A percentile compares a stretch with the other conserved stretches of the same genome.
phyloP scores from a whole-genome alignment of 2,329 filamentous ascomycete species.

The Falciphora oryzae region DNA sequence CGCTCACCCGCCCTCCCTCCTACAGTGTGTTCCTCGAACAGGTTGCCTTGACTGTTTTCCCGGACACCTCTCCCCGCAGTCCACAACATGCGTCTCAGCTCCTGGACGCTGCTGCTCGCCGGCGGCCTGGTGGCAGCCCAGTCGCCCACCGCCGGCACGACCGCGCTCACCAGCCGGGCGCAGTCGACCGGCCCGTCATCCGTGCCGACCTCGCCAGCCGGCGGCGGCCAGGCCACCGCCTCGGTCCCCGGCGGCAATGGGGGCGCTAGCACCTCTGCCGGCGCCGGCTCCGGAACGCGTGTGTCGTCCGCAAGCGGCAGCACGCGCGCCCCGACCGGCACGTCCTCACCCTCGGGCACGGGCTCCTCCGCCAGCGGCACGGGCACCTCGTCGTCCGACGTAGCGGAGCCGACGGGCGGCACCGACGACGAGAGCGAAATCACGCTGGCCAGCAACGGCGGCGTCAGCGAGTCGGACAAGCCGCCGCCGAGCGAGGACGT shows the following conservation, averaged over 20 bases:
- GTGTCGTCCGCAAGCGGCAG: background rate
- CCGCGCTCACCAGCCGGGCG: background rate
- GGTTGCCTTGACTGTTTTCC: background rate
- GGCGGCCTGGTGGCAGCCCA: background rate
- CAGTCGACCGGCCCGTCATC: background rate
- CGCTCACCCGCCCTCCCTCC: background rate
- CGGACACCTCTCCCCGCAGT: background rate
- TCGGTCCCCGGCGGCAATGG: background rate
- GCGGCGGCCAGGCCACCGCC: background rate
- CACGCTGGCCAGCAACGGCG: background rate
- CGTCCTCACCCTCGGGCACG: background rate
- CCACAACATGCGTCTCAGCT: background rate
- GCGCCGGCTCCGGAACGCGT: background rate
- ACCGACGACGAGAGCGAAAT: background rate
- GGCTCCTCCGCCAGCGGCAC: background rate
- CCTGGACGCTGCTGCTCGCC: background rate
- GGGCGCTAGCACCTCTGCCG: background rate
- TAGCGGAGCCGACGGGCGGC: background rate
- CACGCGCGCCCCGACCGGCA: background rate
- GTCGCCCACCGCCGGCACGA: background rate
- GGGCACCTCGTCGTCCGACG: background rate
- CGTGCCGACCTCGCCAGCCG: background rate
- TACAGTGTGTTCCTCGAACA: no score
- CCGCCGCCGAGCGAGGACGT: background rate
- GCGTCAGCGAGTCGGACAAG: slow-evolving; percentile 3